Evolutionary conservation across 2,329 filamentous ascomycete species (phyloP), one percentile per base, ranked within the genome.

Genomic region (Corinectria fuckeliana): DNA sequence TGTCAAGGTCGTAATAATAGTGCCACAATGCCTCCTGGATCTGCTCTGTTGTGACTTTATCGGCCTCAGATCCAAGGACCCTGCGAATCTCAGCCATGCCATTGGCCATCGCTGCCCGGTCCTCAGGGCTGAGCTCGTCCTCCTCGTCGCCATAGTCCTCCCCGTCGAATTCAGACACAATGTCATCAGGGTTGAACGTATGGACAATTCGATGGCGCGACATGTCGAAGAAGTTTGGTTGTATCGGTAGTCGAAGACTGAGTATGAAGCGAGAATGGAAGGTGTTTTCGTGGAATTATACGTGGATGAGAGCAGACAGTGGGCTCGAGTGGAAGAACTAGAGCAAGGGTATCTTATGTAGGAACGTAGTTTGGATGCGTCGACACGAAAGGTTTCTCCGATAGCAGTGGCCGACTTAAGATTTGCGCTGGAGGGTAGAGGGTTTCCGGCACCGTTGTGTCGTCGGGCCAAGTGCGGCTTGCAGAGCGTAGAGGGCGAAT

Each of bases 21-120:
- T 99, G 88, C 92, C 93, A 98, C 14, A 99, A 77, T 0, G 93
- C 86, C 61, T 98, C 94, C 74, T 96, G 88, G 62, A 97, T 94
- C 72, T 97, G 90, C 34, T 71, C 75, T 44, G 75, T 78, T 32
- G 82, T 84, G 68, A 89, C 82, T 61, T 85, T 87, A 64, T 78
- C 78, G 28, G 82, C 80, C 60, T 85, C 81, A 9, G 78, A 75
- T 6, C 87, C 89, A n/a, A 97, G 80, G 8, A 84, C 82, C 61
- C 81, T 81, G 58, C 86, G 83, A 32, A 96, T 90, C 64, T 88
- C 82, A 36, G 82, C 80, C 1, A 89, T 92, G 50, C 88, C 89
- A 36, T 85, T 76, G 36, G 83, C 82, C 84, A 96, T 85, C 11
- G 77, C 74, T 8, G 71, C 74, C 38, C 75, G 76, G 61, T 84